Evolutionary conservation across 305 asterid genomes (phyloP), one percentile per base, ranked within the genome.

Genomic region (Fraxinus platypoda): DNA sequence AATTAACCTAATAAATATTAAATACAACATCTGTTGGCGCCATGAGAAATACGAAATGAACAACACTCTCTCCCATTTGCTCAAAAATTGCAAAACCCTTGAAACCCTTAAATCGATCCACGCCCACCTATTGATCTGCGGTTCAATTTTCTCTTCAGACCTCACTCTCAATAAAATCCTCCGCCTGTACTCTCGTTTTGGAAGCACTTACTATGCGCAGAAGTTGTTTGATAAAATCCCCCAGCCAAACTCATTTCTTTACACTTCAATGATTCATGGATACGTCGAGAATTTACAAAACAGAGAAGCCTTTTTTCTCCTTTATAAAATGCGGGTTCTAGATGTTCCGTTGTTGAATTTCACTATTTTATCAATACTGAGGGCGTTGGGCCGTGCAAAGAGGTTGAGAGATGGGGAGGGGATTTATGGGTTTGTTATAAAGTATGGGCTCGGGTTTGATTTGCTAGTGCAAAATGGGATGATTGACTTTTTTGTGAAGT

Each of bases 211-310:
- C 17, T 26, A 52, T 25, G 85, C 85, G 23, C 85, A 52, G 12
- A 83, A 78, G 28, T 13, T 83, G 75, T 83, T 83, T 35, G 85
- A 83, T 75, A 74, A 78, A 83, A 83, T 78, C 59, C 68, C 82
- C 49, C 71, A 72, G 52, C 76, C 54, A 30, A 83, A 83, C 54
- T 46, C 85, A 23, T 83, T 78, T 78, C 83, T 78, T 52, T 83
- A 78, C 75, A 83, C 80, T 46, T 83, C 85, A 73, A 52, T 83
- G 75, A 83, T 83, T 83, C 85, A 83, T 83, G 85, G 85, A 25
- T 78, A 83, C 57, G 79, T 78, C 12, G 85, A 83, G 43, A 57
- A 78, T 83, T 78, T 35, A 30, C 76, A 83, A 70, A 73, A 83
- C 3, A 73, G 25, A 34, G 80, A 83, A 35, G 83, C 83, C 4